Percentiles rank a stretch among this genome's conserved stretches.
Conservation (phyloP, 345 rosid species). For the Ceriops tagal region DNA sequence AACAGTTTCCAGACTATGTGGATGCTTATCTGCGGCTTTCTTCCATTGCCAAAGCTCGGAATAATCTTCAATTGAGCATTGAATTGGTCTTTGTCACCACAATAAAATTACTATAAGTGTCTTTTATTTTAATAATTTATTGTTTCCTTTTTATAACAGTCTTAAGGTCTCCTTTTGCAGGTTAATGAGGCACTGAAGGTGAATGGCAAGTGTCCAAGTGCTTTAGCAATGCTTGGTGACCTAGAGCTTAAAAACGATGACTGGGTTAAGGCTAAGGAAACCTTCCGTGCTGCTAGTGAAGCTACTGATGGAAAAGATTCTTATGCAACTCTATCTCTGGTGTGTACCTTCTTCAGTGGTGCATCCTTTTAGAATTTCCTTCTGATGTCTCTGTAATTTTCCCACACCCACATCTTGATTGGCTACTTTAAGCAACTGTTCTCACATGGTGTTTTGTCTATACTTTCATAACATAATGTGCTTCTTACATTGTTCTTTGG, state of each 20-base stretch:
- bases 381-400: conserved; percentile 1
- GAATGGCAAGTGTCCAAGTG: conserved; percentile 80
- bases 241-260: conserved; percentile 98
- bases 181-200: conserved; percentile 89
- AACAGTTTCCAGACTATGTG: conserved; percentile 82
- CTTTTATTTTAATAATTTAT: neutral
- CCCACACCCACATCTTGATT: neutral
- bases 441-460: neutral
- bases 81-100: conserved; percentile 63
- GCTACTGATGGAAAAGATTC: conserved; percentile 95
- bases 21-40: conserved; percentile 98
- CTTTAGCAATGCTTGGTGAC: conserved; percentile 93
- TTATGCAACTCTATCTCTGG: conserved; percentile 90
- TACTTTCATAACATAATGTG: neutral
- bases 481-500: conserved; percentile 20
- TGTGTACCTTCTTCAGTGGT: conserved; percentile 24
- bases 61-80: conserved; percentile 85
- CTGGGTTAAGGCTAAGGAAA: conserved; percentile 99
- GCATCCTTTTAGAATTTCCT: neutral
- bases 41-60: conserved; percentile 80
- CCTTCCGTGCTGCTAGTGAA: conserved; percentile 92
- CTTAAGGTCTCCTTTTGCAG: conserved; percentile 28
- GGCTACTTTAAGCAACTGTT: neutral
- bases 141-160: conserved; percentile 17
- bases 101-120: neutral